phyloP scores from a whole-genome alignment of 495 filamentous ascomycete species.

The Hypoxylon cercidicola region DNA sequence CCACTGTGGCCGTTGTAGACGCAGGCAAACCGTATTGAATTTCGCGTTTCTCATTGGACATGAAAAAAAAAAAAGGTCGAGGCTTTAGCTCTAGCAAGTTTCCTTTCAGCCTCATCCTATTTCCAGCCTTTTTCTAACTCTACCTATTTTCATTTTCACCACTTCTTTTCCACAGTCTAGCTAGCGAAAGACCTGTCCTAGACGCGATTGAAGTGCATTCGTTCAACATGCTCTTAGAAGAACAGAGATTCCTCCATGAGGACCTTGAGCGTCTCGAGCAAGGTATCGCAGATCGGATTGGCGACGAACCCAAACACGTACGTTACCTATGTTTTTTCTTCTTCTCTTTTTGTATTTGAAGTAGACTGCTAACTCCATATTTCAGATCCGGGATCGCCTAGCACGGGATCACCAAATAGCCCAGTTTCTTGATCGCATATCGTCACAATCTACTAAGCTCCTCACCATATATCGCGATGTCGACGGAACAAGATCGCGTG shows the following conservation, averaged over 20 bases:
- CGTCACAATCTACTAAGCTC: constrained; percentile 82
- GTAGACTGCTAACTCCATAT: constrained; percentile 44
- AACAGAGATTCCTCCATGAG: constrained; percentile 92
- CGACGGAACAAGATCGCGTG: constrained; percentile 73
- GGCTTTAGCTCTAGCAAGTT: constrained; percentile 10
- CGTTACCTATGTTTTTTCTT: constrained; percentile 45
- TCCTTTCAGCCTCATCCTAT: constrained; percentile 32
- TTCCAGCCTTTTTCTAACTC: not conserved
- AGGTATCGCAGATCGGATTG: constrained; percentile 86
- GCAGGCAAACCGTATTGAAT: not conserved
- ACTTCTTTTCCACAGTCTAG: not conserved
- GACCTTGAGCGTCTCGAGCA: constrained; percentile 95
- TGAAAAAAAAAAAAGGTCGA: constrained; percentile 19
- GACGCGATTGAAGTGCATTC: not conserved
- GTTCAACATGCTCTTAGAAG: constrained; percentile 81
- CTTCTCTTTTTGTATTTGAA: no score
- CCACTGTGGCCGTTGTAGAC: constrained; percentile 17
- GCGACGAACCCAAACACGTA: constrained; percentile 89
- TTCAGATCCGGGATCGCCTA: constrained; percentile 83
- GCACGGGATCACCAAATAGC: constrained; percentile 90
- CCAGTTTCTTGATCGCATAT: constrained; percentile 85
- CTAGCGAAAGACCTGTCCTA: not conserved
- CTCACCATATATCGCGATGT: constrained; percentile 87
- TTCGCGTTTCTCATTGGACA: constrained; percentile 21
- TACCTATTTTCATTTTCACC: not conserved